phyloP scores from a whole-genome alignment of 352 stramenopile genomes.

The Phytophthora pinifolia region DNA sequence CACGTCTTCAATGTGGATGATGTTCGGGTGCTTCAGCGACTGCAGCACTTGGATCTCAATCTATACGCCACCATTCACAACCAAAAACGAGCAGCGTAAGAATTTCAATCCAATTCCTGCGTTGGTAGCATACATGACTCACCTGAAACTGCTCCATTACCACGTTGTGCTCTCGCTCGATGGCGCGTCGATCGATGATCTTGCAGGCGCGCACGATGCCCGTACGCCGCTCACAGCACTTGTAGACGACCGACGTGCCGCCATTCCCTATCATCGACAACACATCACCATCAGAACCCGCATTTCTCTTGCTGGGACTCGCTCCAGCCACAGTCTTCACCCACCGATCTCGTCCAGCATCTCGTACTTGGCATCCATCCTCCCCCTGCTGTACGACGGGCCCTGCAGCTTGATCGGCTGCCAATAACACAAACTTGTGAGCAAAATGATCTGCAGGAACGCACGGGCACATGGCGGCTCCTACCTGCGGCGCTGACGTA shows the following conservation, averaged over 20 bases:
- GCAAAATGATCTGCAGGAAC: neutral
- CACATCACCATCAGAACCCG: neutral
- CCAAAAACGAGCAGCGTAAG: slow-evolving; percentile 1
- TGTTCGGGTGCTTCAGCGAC: slow-evolving; percentile 88
- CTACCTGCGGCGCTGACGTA: slow-evolving; percentile 45
- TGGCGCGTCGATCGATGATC: slow-evolving; percentile 81
- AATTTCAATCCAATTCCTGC: neutral
- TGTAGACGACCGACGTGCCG: slow-evolving; percentile 85
- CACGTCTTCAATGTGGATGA: slow-evolving; percentile 89
- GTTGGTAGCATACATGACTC: slow-evolving; percentile 19
- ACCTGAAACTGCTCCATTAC: slow-evolving; percentile 89
- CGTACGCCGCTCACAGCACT: slow-evolving; percentile 65
- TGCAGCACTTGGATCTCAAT: slow-evolving; percentile 91
- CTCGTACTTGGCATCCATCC: slow-evolving; percentile 82
- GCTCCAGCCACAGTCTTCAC: slow-evolving; percentile 10
- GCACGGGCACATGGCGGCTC: neutral
- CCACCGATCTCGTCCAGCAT: slow-evolving; percentile 83
- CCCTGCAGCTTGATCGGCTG: slow-evolving; percentile 75
- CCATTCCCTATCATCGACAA: slow-evolving; percentile 53
- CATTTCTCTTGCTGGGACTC: neutral
- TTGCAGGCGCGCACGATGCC: slow-evolving; percentile 76
- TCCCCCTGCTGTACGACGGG: slow-evolving; percentile 68
- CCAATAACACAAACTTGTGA: slow-evolving; percentile 3
- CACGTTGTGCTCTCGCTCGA: slow-evolving; percentile 76
- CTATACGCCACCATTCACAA: slow-evolving; percentile 22